A percentile compares a stretch with the other conserved stretches of the same genome.
These are phyloP conservation scores for Phytophthora sp. DNA, from an alignment of 352 stramenopile genomes.

Conservation along the genomic window DNA sequence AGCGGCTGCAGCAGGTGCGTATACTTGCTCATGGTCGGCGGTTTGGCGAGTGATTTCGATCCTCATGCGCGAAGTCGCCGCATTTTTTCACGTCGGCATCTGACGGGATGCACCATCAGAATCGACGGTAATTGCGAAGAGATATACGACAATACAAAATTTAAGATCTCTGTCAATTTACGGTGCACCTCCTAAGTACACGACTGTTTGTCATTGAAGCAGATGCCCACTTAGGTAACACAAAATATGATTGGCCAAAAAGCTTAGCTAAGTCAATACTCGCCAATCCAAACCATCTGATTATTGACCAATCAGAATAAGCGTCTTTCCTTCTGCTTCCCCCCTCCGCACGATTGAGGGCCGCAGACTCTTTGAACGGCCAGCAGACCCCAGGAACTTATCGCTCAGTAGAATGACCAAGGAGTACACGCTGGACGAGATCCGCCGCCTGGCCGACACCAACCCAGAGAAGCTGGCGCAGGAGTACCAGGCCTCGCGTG, in stretches of 20 bases:
- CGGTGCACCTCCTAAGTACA: neutral
- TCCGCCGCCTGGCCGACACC: conserved; percentile 75
- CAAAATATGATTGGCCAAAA: neutral
- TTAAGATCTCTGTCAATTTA: too few species aligned
- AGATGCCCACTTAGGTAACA: too few species aligned
- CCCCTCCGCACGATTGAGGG: conserved; percentile 19
- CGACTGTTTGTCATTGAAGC: neutral
- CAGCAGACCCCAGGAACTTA: conserved; percentile 18
- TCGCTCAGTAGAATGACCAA: conserved; percentile 55
- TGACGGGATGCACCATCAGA: conserved; percentile 11
- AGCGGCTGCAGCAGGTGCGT: conserved; percentile 76
- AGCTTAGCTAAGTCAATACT: too few species aligned
- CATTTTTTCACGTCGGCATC: conserved; percentile 19
- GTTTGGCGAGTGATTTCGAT: conserved; percentile 1
- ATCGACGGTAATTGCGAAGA: neutral
- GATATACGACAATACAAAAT: neutral
- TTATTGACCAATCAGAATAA: neutral
- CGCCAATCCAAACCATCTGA: neutral
- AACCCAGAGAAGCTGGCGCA: conserved; percentile 74
- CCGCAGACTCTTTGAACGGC: conserved; percentile 40
- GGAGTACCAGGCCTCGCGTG: conserved; percentile 73
- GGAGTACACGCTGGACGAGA: conserved; percentile 84
- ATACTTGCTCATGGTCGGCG: conserved; percentile 68
- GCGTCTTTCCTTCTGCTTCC: neutral
- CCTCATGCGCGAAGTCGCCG: too few species aligned